A percentile compares a stretch with the other conserved stretches of the same genome.
These are phyloP conservation scores for Trichoderma polysporum DNA, from an alignment of 2,329 filamentous ascomycete species.

Conservation along the genomic window DNA sequence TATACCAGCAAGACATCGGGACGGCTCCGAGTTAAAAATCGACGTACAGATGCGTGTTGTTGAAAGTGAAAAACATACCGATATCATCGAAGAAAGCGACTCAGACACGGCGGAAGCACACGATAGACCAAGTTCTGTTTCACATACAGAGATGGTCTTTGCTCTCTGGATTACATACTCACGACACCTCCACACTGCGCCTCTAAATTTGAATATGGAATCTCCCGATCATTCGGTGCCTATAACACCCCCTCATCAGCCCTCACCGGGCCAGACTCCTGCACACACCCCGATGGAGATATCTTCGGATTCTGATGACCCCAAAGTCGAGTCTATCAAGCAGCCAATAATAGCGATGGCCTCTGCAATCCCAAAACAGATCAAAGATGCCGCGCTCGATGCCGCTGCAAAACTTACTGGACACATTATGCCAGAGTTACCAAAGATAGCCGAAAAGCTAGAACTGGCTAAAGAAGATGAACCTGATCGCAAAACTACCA, in stretches of 20 bases:
- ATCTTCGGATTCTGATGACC: conserved; percentile 48
- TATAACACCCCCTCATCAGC: conserved; percentile 73
- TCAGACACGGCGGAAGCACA: conserved; percentile 36
- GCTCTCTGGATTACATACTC: conserved; percentile 98
- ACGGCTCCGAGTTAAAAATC: conserved; percentile 88
- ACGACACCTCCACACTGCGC: conserved; percentile 73
- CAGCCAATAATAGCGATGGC: conserved; percentile 37
- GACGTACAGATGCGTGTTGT: conserved; percentile 97
- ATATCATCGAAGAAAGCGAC: conserved; percentile 59
- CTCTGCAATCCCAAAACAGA: conserved; percentile 53
- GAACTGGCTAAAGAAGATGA: conserved; percentile 39
- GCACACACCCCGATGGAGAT: conserved; percentile 58
- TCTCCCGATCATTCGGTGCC: conserved; percentile 63
- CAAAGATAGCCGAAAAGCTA: conserved; percentile 36
- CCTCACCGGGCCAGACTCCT: conserved; percentile 70
- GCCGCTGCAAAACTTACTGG: conserved; percentile 56
- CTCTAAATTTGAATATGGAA: conserved; percentile 50
- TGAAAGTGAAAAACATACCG: conserved; percentile 72
- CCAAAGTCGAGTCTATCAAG: conserved; percentile 38
- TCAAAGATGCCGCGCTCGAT: conserved; percentile 56
- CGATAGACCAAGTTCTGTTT: conserved; percentile 47
- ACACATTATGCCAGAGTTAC: conserved; percentile 33
- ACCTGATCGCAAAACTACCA: conserved; percentile 69
- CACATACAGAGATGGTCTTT: conserved; percentile 77
- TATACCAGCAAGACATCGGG: conserved; percentile 80